Percentiles rank a stretch among this genome's conserved stretches.
phyloP scores from a whole-genome alignment of 164 flowering plant genomes.

The Dillenia suffruticosa region DNA sequence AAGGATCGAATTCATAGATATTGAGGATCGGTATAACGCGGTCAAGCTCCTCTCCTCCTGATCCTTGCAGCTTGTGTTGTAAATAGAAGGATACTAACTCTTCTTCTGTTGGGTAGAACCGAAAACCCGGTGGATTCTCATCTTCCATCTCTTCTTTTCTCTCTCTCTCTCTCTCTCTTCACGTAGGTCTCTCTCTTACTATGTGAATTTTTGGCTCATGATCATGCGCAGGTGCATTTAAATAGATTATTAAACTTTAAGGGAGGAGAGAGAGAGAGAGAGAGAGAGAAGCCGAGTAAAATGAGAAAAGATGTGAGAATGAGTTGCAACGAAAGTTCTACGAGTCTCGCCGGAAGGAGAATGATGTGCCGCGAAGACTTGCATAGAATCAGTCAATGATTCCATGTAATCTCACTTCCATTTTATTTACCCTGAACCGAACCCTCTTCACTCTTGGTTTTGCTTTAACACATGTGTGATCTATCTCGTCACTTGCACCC shows the following conservation, averaged over 20 bases:
- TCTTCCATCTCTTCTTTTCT: conserved; percentile 4
- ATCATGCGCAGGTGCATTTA: not conserved
- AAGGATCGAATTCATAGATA: conserved; percentile 43
- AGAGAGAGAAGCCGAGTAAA: conserved; percentile 1
- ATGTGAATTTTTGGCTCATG: not conserved
- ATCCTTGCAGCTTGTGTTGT: conserved; percentile 35
- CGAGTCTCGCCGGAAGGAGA: not conserved
- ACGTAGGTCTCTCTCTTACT: not conserved
- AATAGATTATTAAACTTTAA: not conserved
- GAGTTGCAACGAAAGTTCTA: not conserved
- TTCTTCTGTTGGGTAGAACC: conserved; percentile 67
- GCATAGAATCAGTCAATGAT: too few relatives aligned
- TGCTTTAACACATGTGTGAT: too few relatives aligned
- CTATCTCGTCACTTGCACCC: too few relatives aligned
- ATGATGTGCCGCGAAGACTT: too few relatives aligned
- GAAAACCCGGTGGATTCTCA: conserved; percentile 40
- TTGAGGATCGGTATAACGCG: conserved; percentile 41
- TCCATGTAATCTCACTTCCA: too few relatives aligned
- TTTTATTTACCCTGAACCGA: too few relatives aligned
- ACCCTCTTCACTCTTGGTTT: too few relatives aligned
- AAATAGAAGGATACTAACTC: conserved; percentile 55
- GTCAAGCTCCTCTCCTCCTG: conserved; percentile 12
- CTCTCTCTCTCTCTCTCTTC: too few relatives aligned
- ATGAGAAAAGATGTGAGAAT: not conserved
- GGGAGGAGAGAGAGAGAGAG: too few relatives aligned